phyloP scores from a whole-genome alignment of 495 filamentous ascomycete genomes.

The Rusavskia elegans region DNA sequence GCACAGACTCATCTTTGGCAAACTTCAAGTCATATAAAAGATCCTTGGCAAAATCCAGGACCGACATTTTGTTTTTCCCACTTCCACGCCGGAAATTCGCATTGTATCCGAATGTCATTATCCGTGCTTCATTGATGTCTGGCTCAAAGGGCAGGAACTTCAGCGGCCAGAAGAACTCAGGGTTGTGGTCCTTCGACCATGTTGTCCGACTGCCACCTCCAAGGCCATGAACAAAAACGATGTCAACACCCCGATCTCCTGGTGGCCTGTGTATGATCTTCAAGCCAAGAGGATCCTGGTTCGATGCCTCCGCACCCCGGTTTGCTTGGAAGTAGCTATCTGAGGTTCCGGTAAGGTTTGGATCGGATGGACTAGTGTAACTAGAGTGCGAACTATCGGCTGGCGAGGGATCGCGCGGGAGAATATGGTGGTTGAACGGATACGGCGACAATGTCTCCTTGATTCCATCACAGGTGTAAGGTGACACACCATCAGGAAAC shows the following conservation, averaged over 20 bases:
- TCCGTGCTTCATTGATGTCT: conserved; percentile 14
- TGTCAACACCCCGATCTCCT: conserved; percentile 20
- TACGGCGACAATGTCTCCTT: no score
- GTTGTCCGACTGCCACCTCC: conserved; percentile 20
- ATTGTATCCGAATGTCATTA: conserved; percentile 25
- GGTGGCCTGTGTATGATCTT: neutral
- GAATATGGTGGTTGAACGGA: no score
- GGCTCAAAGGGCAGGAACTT: conserved; percentile 20
- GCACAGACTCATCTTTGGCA: conserved; percentile 11
- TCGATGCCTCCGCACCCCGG: no score
- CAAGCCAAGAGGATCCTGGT: neutral
- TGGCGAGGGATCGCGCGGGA: no score
- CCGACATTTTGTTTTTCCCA: neutral
- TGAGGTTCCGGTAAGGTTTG: no score
- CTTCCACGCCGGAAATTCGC: conserved; percentile 12
- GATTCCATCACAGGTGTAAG: no score
- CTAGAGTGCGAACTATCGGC: no score
- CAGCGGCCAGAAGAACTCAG: conserved; percentile 19
- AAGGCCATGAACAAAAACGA: conserved; percentile 24
- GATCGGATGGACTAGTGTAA: no score
- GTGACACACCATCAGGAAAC: no score
- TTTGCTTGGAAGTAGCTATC: no score
- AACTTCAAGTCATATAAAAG: conserved; percentile 20
- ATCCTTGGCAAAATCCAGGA: conserved; percentile 24
- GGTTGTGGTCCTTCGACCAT: conserved; percentile 19